These are phyloP conservation scores for Karstenula rhodostoma DNA, from an alignment of 2,329 filamentous ascomycete genomes.

Conservation along the genomic window DNA sequence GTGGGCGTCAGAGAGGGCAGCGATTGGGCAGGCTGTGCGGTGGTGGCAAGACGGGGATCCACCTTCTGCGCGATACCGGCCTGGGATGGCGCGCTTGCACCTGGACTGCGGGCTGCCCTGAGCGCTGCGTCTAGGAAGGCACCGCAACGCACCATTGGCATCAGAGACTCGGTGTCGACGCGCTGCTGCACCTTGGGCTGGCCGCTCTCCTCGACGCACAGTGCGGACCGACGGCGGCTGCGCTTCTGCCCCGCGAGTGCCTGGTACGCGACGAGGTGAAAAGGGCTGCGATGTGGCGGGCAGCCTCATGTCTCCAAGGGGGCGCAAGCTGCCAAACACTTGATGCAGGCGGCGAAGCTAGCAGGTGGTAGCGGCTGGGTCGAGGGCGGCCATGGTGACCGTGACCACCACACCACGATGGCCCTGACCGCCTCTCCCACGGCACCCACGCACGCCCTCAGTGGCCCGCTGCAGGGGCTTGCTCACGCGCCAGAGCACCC, in stretches of 20 bases:
- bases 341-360: constrained; percentile 15
- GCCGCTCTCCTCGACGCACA: constrained; percentile 10
- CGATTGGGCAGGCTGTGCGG: constrained; percentile 4
- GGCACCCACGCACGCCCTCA: constrained; percentile 6
- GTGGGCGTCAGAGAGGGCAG: constrained; percentile 8
- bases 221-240: constrained; percentile 9
- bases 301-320: constrained; percentile 13
- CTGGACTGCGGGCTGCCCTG: neutral
- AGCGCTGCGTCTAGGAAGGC: constrained; percentile 1
- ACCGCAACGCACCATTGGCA: neutral
- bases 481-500: constrained; percentile 16
- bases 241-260: neutral
- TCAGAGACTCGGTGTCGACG: constrained; percentile 5
- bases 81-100: neutral
- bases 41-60: constrained; percentile 7
- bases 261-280: neutral
- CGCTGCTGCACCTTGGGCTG: constrained; percentile 3
- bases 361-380: constrained; percentile 12
- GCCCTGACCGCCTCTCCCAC: constrained; percentile 20
- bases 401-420: too few relatives aligned
- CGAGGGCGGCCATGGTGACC: constrained; percentile 21
- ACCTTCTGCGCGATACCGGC: neutral
- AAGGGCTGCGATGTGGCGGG: neutral
- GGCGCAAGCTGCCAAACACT: constrained; percentile 25
- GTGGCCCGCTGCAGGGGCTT: constrained; percentile 7